Evolutionary conservation across 768 basidiomycete species (phyloP), one percentile per base, ranked within the genome.

Genomic region (Rhizopogon sp.): DNA sequence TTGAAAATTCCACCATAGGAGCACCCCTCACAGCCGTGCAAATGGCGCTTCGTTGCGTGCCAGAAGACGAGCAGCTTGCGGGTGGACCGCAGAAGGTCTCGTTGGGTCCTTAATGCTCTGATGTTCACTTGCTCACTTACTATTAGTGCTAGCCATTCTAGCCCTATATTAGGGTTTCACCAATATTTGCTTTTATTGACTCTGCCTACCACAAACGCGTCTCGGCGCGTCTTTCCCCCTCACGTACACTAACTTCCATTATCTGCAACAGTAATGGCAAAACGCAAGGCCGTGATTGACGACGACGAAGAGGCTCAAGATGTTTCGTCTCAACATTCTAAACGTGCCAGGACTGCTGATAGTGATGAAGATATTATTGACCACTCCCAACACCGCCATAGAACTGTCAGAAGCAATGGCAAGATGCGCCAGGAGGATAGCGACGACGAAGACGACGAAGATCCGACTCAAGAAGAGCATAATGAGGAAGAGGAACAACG

Each of bases 401-500:
- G 62, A 64, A 62, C 58, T 22, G 66, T 71, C 43, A 70, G 68
- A n/a, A 70, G 71, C 14, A 70, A 67, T 20, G 62, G 65, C 50
- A 70, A 57, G 42, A 65, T 56, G 13, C 58, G 63, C 29, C 70
- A 64, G 13, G 60, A 64, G 4, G 69, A 66, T 1, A 68, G 61
- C 33, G 70, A 71, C 13, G 64, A 66, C 5, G 67, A 67, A 39
- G 66, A 70, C 5, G 68, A 68, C 33, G 67, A 71, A 40, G 60
- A 72, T 22, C 71, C 70, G 4, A 66, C 72, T 6, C 72, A 70
- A 8, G 75, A 74, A 1, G 64, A 59, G 22, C 60, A 65, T 39
- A 70, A 77, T 50, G 80, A 83, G 54, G 79, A 79, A 33, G 81
- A 81, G n/a, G 86, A 88, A 53, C 79, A 82, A 57, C 72, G 76